phyloP scores from a whole-genome alignment of 192 early-diverging fungal genomes.

The Allomyces arbusculus region DNA sequence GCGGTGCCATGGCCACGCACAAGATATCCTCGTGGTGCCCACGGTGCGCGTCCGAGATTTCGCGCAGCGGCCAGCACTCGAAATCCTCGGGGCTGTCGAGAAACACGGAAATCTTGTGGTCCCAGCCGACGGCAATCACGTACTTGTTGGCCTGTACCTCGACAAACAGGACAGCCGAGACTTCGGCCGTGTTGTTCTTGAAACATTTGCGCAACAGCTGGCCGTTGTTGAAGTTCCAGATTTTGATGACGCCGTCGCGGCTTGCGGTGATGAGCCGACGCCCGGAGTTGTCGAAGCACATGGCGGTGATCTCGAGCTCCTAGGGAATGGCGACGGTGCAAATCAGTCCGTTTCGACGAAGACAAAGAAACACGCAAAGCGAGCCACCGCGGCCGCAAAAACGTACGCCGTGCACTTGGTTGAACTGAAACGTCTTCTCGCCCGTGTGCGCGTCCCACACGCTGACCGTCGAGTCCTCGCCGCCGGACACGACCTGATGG shows the following conservation, averaged over 20 bases:
- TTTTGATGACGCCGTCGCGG: slow-evolving; percentile 32
- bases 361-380: too few relatives aligned
- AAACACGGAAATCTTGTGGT: slow-evolving; percentile 30
- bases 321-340: not conserved
- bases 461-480: slow-evolving; percentile 25
- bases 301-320: slow-evolving; percentile 36
- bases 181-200: slow-evolving; percentile 22
- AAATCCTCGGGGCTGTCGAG: slow-evolving; percentile 31
- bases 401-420: slow-evolving; percentile 34
- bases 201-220: slow-evolving; percentile 31
- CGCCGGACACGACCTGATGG: slow-evolving; percentile 34
- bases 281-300: slow-evolving; percentile 36
- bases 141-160: slow-evolving; percentile 40
- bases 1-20: slow-evolving; percentile 2
- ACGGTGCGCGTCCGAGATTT: slow-evolving; percentile 20
- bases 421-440: slow-evolving; percentile 34
- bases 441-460: slow-evolving; percentile 34
- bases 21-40: slow-evolving; percentile 13
- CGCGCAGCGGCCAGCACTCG: slow-evolving; percentile 24
- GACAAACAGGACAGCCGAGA: slow-evolving; percentile 29
- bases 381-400: too few relatives aligned
- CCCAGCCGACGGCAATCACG: slow-evolving; percentile 39
- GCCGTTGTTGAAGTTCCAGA: slow-evolving; percentile 55
- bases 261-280: slow-evolving; percentile 36
- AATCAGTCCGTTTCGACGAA: too few relatives aligned